phyloP scores from a whole-genome alignment of 345 rosid genomes.

The Boechera retrofracta region DNA sequence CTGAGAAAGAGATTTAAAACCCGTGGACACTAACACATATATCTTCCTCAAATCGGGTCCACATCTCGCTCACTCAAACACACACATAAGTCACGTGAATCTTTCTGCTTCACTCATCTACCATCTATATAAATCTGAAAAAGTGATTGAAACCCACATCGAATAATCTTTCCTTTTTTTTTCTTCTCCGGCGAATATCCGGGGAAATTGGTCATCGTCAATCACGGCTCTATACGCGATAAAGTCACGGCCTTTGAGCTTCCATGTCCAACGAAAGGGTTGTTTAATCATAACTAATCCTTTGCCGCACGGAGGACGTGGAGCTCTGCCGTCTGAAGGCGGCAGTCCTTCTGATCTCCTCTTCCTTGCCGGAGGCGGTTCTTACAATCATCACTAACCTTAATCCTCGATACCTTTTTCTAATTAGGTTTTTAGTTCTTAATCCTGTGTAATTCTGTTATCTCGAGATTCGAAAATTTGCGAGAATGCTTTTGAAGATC shows the following conservation, averaged over 20 bases:
- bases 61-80: background rate
- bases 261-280: constrained; percentile 30
- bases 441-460: background rate
- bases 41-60: constrained; percentile 19
- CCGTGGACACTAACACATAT: constrained; percentile 2
- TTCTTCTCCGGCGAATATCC: constrained; percentile 5
- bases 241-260: constrained; percentile 18
- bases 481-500: constrained; percentile 65
- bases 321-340: constrained; percentile 99
- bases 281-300: constrained; percentile 67
- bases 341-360: constrained; percentile 99
- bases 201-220: background rate
- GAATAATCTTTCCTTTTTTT: constrained; percentile 7
- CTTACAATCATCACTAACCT: background rate
- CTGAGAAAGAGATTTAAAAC: background rate
- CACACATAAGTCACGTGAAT: constrained; percentile 2
- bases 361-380: constrained; percentile 98
- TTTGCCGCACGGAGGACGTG: constrained; percentile 99
- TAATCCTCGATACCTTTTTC: background rate
- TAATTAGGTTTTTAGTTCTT: constrained; percentile 3
- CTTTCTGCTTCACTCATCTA: constrained; percentile 5
- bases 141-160: constrained; percentile 12
- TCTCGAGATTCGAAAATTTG: background rate
- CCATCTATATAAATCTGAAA: background rate
- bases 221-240: constrained; percentile 39